Evolutionary conservation across 345 rosid species (phyloP).

Genomic region (Brassica napus): Da-Ae NC_063436.1:13606501-13607000

Average conservation of each 20-base stretch:
- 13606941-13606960: not conserved
- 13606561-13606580: conserved; percentile 92
- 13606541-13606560: conserved; percentile 93
- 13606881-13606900: not conserved
- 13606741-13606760: conserved; percentile 37
- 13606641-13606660: conserved; percentile 78
- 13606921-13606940: not conserved
- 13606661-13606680: conserved; percentile 93
- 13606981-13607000: no score
- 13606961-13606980: no score
- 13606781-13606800: not conserved
- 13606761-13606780: not conserved
- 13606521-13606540: conserved; percentile 60
- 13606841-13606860: conserved; percentile 22
- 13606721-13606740: conserved; percentile 69
- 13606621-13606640: conserved; percentile 90
- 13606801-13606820: conserved; percentile 2
- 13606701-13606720: conserved; percentile 31
- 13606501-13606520: not conserved
- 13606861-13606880: not conserved
- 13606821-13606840: not conserved
- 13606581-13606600: conserved; percentile 94
- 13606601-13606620: conserved; percentile 89
- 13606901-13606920: not conserved
- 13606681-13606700: conserved; percentile 69